Evolutionary conservation across 768 basidiomycete species (phyloP), one percentile per base, ranked within the genome.

Genomic region (Neoboletus magnificus): DNA sequence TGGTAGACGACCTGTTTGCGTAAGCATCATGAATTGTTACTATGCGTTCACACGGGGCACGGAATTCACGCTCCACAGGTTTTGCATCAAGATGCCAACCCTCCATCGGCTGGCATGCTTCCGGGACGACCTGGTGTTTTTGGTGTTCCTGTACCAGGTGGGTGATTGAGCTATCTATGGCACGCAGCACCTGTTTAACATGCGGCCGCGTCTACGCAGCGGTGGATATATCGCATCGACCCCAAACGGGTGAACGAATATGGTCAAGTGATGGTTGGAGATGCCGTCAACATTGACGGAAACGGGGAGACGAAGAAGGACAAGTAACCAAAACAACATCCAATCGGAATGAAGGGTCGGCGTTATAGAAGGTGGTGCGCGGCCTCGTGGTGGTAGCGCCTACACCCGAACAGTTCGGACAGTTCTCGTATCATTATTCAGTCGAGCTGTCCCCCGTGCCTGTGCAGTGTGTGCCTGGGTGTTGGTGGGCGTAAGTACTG

Each of bases 151-250:
- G 64, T 96, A 96, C 75, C 94, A 96, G 83, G 90, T 87, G 71
- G 62, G 86, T 60, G 35, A 25, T 45, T 52, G 39, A 54, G 4
- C 39, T 56, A 62, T 54, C 37, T 54, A 49, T 60, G 45, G 43
- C 16, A 20, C 36, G 13, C 25, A 48, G 47, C 48, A 39, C 25
- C 22, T 36, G 43, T 30, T 46, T 66, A 37, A 71, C 46, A 45
- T 25, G 39, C 25, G 48, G 56, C 50, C 62, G 71, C 49, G 54
- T 18, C 35, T 27, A 27, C 39, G 30, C 71, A 95, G 89, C 88
- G 93, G 54, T 99, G 91, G 90, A 98, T 98, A 73, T 99, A 99
- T 79, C 86, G 92, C 40, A 81, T 98, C 67, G 97, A 99, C 75
- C 89, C 87, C 63, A 91, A 89, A 63, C 89, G 97, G 62, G 82